These are phyloP conservation scores for Dacryopinax primogenitus DNA, from an alignment of 768 basidiomycete species.

Conservation along the genomic window DNA sequence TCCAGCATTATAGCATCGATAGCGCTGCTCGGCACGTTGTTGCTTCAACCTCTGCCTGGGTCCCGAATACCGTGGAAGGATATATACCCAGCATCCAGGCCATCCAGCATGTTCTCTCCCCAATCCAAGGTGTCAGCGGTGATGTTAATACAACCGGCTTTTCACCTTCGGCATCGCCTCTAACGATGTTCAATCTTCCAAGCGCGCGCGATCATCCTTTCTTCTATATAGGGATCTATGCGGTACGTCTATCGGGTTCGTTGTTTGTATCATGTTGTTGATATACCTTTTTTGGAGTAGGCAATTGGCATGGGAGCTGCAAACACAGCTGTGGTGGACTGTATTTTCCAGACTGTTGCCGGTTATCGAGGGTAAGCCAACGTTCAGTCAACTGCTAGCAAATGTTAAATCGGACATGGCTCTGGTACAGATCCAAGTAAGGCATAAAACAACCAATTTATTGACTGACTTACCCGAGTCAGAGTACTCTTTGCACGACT, in stretches of 20 bases:
- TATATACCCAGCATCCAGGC: neutral
- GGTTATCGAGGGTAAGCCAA: neutral
- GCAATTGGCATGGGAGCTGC: conserved; percentile 43
- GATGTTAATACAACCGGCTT: neutral
- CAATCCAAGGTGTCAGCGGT: neutral
- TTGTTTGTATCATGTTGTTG: neutral
- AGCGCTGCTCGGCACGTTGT: neutral
- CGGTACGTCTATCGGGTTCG: conserved; percentile 16
- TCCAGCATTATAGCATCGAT: neutral
- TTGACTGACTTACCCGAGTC: neutral
- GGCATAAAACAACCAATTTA: neutral
- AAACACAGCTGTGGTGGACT: conserved; percentile 35
- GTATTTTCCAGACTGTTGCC: conserved; percentile 19
- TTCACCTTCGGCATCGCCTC: conserved; percentile 3
- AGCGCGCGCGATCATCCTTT: conserved; percentile 45
- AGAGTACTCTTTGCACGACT: conserved; percentile 35
- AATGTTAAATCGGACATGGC: neutral
- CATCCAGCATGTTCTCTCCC: neutral
- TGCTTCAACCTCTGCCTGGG: neutral
- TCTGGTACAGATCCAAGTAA: neutral
- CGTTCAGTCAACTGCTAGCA: neutral
- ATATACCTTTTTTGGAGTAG: neutral
- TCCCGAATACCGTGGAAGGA: neutral
- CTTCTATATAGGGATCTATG: conserved; percentile 60
- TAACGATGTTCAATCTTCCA: conserved; percentile 15